These are phyloP conservation scores for Cordia subcordata DNA, from an alignment of 257 asterid genomes.

Conservation along the genomic window DNA sequence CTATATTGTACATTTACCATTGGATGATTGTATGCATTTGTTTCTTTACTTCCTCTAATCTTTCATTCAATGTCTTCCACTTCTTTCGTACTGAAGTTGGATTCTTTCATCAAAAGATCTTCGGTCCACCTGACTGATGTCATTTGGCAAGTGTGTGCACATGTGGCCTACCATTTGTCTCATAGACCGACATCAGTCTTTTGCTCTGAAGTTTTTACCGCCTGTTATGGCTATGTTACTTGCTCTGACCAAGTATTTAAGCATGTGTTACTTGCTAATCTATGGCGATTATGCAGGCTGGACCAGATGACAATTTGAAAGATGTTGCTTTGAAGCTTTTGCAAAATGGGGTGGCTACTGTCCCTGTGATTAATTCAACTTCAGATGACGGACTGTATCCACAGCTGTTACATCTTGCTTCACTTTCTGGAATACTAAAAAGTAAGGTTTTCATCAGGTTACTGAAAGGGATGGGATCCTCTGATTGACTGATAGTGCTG, in stretches of 20 bases:
- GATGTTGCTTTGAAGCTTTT: constrained; percentile 74
- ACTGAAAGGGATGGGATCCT: background rate
- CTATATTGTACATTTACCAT: background rate
- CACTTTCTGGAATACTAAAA: constrained; percentile 78
- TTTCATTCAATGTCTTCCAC: too few relatives aligned
- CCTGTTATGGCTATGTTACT: too few relatives aligned
- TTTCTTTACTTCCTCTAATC: too few relatives aligned
- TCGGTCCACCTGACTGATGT: too few relatives aligned
- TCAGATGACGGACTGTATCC: constrained; percentile 67
- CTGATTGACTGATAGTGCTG: constrained; percentile 13
- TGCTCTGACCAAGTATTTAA: too few relatives aligned
- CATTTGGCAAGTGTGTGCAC: too few relatives aligned
- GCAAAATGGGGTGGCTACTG: constrained; percentile 65
- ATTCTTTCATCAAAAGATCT: too few relatives aligned
- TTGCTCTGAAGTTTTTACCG: too few relatives aligned
- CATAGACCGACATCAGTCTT: too few relatives aligned
- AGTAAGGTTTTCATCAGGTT: constrained; percentile 33
- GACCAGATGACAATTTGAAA: constrained; percentile 83
- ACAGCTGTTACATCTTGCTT: constrained; percentile 77
- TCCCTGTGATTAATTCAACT: constrained; percentile 73
- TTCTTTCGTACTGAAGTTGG: too few relatives aligned
- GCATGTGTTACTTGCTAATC: constrained; percentile 38
- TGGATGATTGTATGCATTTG: too few relatives aligned
- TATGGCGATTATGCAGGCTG: constrained; percentile 91
- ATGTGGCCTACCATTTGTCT: too few relatives aligned